Conservation (phyloP, 805 yeast species). For the Lipomyces lipofer region DNA sequence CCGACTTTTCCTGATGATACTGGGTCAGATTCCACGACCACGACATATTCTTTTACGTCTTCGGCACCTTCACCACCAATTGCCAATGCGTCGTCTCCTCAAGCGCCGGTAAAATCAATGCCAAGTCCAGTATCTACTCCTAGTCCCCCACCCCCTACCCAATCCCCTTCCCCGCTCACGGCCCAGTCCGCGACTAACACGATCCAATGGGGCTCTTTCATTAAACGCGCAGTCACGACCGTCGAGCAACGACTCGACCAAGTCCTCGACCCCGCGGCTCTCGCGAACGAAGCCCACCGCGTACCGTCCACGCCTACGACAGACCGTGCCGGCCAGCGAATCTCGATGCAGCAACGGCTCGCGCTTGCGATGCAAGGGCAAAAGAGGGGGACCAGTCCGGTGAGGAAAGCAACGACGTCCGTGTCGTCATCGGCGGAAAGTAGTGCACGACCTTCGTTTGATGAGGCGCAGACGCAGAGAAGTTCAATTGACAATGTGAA, state of each 20-base stretch:
- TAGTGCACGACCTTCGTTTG: constrained; percentile 3
- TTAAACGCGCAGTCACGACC: constrained; percentile 45
- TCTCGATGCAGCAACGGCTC: constrained; percentile 80
- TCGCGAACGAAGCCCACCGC: constrained; percentile 3
- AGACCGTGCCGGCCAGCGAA: constrained; percentile 40
- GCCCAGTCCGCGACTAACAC: neutral
- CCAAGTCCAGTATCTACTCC: neutral
- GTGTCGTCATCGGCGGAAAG: neutral
- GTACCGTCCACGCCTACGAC: constrained; percentile 1
- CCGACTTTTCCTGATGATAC: neutral
- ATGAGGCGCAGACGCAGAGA: neutral
- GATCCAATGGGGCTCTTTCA: constrained; percentile 37
- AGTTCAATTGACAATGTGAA: neutral
- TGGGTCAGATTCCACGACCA: neutral
- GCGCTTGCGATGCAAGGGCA: constrained; percentile 44
- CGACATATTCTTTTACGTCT: neutral
- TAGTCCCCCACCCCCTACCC: neutral
- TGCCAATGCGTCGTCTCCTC: neutral
- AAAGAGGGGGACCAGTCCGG: constrained; percentile 1
- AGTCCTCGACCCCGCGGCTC: constrained; percentile 36
- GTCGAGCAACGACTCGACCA: constrained; percentile 45
- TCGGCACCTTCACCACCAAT: neutral
- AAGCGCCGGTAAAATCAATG: neutral
- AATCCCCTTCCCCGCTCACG: neutral
- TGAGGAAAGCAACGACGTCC: neutral